Evolutionary conservation across 495 filamentous ascomycete genomes (phyloP).

Genomic region (Trichoderma reesei): DNA sequence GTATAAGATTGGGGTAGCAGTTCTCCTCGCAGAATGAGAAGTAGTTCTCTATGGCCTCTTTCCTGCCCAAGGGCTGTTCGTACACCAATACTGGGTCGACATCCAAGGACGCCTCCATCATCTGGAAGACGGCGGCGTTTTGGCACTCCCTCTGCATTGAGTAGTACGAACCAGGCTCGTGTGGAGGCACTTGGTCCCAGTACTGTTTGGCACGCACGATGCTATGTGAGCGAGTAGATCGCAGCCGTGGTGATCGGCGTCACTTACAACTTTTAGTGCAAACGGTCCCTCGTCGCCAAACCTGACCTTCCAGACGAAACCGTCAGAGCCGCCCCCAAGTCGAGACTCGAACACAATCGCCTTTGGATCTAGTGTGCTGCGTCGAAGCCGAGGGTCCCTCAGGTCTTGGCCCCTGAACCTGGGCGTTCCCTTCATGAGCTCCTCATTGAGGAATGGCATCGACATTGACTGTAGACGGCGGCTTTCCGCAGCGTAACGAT

Average conservation of each 20-base stretch:
- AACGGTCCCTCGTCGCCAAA: slow-evolving; percentile 9
- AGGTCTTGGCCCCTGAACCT: not conserved
- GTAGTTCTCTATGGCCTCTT: not conserved
- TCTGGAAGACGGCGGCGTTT: slow-evolving; percentile 7
- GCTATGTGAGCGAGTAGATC: not conserved
- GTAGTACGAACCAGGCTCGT: not conserved
- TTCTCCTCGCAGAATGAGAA: not conserved
- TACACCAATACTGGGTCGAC: not conserved
- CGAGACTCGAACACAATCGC: not conserved
- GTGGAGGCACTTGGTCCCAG: not conserved
- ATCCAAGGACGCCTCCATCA: slow-evolving; percentile 6
- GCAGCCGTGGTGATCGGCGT: not conserved
- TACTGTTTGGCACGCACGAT: not conserved
- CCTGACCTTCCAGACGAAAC: slow-evolving; percentile 4
- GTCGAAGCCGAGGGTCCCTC: not conserved
- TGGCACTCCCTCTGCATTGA: slow-evolving; percentile 7
- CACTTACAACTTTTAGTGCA: slow-evolving; percentile 5
- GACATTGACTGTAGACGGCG: not conserved
- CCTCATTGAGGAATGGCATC: not conserved
- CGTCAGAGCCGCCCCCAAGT: not conserved
- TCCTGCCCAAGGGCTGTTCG: not conserved
- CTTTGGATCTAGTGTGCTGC: not conserved
- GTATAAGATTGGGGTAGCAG: not conserved
- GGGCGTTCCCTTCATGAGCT: not conserved
- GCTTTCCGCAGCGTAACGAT: not conserved